Percentiles rank a stretch among this genome's conserved stretches.
These are phyloP conservation scores for Apiotrichum veenhuisii DNA, from an alignment of 1,284 basidiomycete genomes.

Conservation along the genomic window DNA sequence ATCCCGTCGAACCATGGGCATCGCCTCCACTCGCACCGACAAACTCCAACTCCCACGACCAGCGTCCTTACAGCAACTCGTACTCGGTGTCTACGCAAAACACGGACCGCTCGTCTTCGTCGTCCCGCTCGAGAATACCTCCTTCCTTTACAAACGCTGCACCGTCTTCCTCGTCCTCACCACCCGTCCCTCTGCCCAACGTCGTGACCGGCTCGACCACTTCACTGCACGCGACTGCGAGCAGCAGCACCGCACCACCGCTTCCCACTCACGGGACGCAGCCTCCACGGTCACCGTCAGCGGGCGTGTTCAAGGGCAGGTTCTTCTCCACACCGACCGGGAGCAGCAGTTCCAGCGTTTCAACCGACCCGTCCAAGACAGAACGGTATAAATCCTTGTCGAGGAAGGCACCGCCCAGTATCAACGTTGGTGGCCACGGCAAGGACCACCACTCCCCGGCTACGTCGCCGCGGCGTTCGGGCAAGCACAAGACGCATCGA, in stretches of 20 bases:
- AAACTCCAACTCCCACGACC: not conserved
- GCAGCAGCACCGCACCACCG: not conserved
- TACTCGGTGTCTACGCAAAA: conserved; percentile 19
- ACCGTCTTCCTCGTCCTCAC: not conserved
- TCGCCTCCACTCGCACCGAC: conserved; percentile 3
- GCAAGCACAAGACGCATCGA: not conserved
- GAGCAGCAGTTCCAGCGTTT: conserved; percentile 1
- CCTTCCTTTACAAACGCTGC: not conserved
- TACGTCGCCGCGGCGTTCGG: not conserved
- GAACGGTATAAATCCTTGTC: conserved; percentile 29
- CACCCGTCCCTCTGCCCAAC: conserved; percentile 1
- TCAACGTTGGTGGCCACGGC: not conserved
- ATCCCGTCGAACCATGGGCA: conserved; percentile 16
- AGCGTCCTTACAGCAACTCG: conserved; percentile 16
- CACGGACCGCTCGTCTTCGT: conserved; percentile 20
- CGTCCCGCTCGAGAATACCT: conserved; percentile 14
- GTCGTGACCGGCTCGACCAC: conserved; percentile 10
- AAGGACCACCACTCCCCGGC: not conserved
- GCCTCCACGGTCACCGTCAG: conserved; percentile 17
- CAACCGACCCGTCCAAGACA: conserved; percentile 9
- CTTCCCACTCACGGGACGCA: not conserved
- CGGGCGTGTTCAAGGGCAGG: conserved; percentile 36
- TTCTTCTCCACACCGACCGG: conserved; percentile 38
- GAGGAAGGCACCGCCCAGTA: conserved; percentile 11
- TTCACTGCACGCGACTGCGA: conserved; percentile 15